Base-by-base conservation (phyloP, 768 basidiomycete species). In the Tricholoma hemisulphureum region DNA sequence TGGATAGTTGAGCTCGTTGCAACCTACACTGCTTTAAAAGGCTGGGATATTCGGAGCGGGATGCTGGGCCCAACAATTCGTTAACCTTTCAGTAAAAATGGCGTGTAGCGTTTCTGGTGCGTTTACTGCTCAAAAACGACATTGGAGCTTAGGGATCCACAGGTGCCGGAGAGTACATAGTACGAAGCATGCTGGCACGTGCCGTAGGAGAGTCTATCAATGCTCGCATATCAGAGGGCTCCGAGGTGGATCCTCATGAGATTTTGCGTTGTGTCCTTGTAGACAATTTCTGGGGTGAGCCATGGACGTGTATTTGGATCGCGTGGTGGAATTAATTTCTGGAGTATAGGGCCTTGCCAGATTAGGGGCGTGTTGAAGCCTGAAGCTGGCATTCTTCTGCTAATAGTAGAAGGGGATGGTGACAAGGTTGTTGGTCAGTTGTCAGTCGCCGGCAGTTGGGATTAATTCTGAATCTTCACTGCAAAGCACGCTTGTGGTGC, bases 131-230 rank as follows among this genome's bases (percentile, higher is more conserved):
- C 2, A 8, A 18, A 23, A 26, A 41, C 20, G 7, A 26, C 28
- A 34, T 45, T 41, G 18, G 26, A n/a, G 3, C 46, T 49, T 7
- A 49, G 16, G n/a, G 7, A 7, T 26, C 46, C 6, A 59, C 66
- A 85, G 90, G 90, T 9, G 79, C 86, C 11, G 90, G 90, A 1
- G 90, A 93, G 66, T 75, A 87, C 60, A 89, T 93, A 52, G 75
- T 83, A 34, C 77, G 86, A 56, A 66, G 75, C 0, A 73, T 73
- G 50, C 69, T 92, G 18, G 90, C 89, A 2, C 77, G 78, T 34
- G 67, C 71, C 6, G 69, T 91, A 9, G 83, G 81, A 7, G 80
- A 85, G 46, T 75, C 72, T 3, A 62, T 85, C 16, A 62, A 61
- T 26, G 49, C 41, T 51, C 37, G 14, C 54, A 61, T 51, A 56